These are phyloP conservation scores for Sindora glabra DNA, from an alignment of 306 rosid genomes.

Conservation along the genomic window DNA sequence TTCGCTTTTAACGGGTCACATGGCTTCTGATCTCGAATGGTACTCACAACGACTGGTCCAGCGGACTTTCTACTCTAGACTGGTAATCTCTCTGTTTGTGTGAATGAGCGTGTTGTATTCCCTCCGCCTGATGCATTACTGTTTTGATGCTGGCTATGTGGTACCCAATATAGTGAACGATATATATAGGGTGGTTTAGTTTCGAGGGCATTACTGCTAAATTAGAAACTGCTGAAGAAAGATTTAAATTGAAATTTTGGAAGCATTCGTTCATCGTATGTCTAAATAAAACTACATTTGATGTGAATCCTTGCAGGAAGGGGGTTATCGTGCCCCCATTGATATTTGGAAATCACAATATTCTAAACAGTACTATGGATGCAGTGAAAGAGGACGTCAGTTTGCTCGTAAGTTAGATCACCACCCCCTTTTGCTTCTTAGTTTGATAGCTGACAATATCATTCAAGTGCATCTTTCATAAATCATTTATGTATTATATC, in stretches of 20 bases:
- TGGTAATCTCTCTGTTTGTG: conserved; percentile 22
- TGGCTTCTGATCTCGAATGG: conserved; percentile 93
- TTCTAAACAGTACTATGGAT: conserved; percentile 69
- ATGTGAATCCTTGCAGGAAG: conserved; percentile 39
- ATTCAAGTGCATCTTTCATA: neutral
- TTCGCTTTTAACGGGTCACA: conserved; percentile 86
- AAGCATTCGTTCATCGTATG: neutral
- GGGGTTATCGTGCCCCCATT: conserved; percentile 42
- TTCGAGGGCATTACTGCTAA: neutral
- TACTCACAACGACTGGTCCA: conserved; percentile 68
- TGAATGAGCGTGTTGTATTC: neutral
- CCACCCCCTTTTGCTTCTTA: neutral
- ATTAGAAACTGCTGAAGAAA: neutral
- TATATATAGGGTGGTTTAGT: neutral
- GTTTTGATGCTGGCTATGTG: neutral
- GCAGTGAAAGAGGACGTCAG: conserved; percentile 67
- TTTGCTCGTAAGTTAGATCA: conserved; percentile 46
- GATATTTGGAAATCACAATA: conserved; percentile 84
- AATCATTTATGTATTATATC: too few species aligned
- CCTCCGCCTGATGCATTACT: neutral
- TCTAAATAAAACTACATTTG: neutral
- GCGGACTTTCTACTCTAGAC: conserved; percentile 43
- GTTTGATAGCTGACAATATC: neutral
- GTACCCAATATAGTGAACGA: neutral
- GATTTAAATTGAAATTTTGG: neutral